These are phyloP conservation scores for Rhazya stricta DNA, from an alignment of 257 asterid species.

Conservation along the genomic window DNA sequence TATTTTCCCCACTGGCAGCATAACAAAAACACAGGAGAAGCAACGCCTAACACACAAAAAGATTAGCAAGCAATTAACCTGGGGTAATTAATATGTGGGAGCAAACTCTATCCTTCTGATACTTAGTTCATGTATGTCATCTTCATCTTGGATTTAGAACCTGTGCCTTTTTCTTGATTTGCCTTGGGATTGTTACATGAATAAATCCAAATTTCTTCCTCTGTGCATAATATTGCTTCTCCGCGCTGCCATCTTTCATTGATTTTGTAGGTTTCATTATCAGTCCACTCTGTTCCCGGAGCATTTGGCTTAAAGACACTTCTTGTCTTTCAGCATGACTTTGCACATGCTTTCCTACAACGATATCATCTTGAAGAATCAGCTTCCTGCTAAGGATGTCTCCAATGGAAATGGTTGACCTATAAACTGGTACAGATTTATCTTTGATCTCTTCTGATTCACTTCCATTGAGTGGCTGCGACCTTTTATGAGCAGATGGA, in stretches of 20 bases:
- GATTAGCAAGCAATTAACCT: neutral
- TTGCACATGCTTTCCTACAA: constrained; percentile 43
- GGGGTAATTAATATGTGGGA: neutral
- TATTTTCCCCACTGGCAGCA: neutral
- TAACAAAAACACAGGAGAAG: constrained; percentile 12
- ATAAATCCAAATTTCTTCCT: constrained; percentile 93
- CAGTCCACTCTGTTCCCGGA: constrained; percentile 63
- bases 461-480: constrained; percentile 24
- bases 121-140: too few relatives aligned
- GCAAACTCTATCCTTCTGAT: neutral
- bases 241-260: constrained; percentile 35
- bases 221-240: constrained; percentile 50
- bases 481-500: constrained; percentile 23
- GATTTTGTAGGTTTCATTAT: constrained; percentile 42
- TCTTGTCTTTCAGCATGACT: constrained; percentile 41
- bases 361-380: constrained; percentile 44
- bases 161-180: constrained; percentile 60
- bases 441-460: constrained; percentile 19
- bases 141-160: constrained; percentile 28
- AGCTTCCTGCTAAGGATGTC: constrained; percentile 50
- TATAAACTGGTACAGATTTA: constrained; percentile 31
- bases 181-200: constrained; percentile 62
- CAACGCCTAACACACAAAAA: constrained; percentile 16
- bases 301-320: constrained; percentile 80
- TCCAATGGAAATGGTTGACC: constrained; percentile 58